phyloP scores from a whole-genome alignment of 768 basidiomycete species.

The Lanmaoa rubissima region DNA sequence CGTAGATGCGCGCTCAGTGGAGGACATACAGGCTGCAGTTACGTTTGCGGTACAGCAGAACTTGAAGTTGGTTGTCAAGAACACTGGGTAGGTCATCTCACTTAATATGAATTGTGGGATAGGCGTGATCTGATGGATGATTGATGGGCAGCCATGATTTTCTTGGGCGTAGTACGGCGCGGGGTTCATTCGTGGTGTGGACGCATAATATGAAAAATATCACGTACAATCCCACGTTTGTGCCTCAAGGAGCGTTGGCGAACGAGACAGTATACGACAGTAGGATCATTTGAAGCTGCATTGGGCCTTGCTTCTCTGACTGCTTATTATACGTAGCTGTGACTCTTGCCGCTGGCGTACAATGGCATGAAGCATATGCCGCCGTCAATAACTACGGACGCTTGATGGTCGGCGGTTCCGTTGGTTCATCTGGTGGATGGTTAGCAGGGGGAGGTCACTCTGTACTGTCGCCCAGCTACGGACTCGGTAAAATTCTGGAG shows the following conservation, averaged over 20 bases:
- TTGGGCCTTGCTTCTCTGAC: background rate
- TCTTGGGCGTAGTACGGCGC: conserved; percentile 41
- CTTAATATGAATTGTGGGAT: too few species aligned
- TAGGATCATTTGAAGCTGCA: background rate
- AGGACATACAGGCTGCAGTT: conserved; percentile 28
- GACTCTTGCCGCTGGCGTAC: conserved; percentile 43
- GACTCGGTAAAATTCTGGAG: conserved; percentile 37
- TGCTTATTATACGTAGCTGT: conserved; percentile 27
- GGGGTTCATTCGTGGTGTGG: conserved; percentile 41
- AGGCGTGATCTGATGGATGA: background rate
- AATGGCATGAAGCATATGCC: conserved; percentile 46
- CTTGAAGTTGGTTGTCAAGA: conserved; percentile 28
- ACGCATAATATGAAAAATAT: conserved; percentile 44
- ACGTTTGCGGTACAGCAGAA: conserved; percentile 21
- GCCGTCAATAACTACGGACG: conserved; percentile 37
- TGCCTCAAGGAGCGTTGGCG: conserved; percentile 32
- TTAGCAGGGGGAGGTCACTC: conserved; percentile 50
- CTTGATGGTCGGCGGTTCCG: conserved; percentile 40
- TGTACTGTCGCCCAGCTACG: conserved; percentile 37
- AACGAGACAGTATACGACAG: conserved; percentile 21
- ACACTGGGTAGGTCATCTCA: conserved; percentile 23
- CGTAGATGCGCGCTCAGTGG: conserved; percentile 22
- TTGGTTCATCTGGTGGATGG: conserved; percentile 53
- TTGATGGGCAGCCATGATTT: conserved; percentile 34
- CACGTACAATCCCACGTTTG: conserved; percentile 30